Conservation (phyloP, 352 stramenopile species). For the Phytophthora aleatoria region DNA sequence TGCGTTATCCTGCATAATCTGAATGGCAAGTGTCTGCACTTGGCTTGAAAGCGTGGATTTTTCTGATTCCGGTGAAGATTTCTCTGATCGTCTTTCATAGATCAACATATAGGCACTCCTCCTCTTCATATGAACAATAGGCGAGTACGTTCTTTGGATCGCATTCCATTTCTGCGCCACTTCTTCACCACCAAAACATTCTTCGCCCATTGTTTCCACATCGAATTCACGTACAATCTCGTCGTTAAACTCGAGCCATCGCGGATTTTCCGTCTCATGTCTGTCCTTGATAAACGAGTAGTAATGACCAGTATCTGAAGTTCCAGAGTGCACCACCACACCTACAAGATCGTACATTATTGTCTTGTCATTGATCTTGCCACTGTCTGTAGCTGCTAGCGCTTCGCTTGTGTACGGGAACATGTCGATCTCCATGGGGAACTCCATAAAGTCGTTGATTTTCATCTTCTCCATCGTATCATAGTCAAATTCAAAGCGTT, state of each 20-base stretch:
- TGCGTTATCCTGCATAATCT: slow-evolving; percentile 37
- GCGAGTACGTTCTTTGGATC: slow-evolving; percentile 23
- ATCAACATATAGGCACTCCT: slow-evolving; percentile 83
- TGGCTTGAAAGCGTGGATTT: slow-evolving; percentile 9
- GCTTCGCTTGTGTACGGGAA: slow-evolving; percentile 87
- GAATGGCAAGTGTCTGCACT: slow-evolving; percentile 23
- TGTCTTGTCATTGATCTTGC: not conserved
- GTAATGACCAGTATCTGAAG: slow-evolving; percentile 93
- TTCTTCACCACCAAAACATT: slow-evolving; percentile 93
- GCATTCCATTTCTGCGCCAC: slow-evolving; percentile 61
- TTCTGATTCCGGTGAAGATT: not conserved
- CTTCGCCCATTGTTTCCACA: slow-evolving; percentile 62
- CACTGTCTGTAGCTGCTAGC: slow-evolving; percentile 18
- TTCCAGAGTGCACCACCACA: slow-evolving; percentile 93
- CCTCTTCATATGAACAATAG: slow-evolving; percentile 62
- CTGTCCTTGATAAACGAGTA: slow-evolving; percentile 94
- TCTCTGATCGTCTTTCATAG: slow-evolving; percentile 51
- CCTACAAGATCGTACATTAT: slow-evolving; percentile 90
- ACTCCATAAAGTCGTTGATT: slow-evolving; percentile 86
- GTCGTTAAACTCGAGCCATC: slow-evolving; percentile 95
- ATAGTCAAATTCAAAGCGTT: slow-evolving; percentile 92
- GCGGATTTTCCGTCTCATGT: slow-evolving; percentile 13
- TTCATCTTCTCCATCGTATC: slow-evolving; percentile 90
- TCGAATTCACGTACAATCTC: slow-evolving; percentile 87
- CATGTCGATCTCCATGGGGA: slow-evolving; percentile 90